Evolutionary conservation across 495 filamentous ascomycete genomes (phyloP).

Genomic region (Staphylotrichum longicolle): DNA sequence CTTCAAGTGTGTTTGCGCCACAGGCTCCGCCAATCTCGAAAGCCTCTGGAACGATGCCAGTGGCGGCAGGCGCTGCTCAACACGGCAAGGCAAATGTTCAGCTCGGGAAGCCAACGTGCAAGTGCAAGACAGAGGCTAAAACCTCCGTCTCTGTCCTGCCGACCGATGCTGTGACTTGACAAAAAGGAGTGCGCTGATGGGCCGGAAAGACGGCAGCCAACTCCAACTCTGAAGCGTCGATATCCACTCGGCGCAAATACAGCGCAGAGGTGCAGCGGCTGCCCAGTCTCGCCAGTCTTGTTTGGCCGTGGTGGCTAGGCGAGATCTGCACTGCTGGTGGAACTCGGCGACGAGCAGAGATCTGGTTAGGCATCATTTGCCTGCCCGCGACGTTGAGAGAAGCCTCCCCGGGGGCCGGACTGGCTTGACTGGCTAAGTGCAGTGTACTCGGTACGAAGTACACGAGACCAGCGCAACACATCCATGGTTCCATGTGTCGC

Average conservation of each 20-base stretch:
- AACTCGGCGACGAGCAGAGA: neutral
- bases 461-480: neutral
- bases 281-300: neutral
- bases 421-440: no score
- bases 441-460: neutral
- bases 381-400: neutral
- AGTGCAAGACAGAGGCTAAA: no score
- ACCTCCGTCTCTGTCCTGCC: neutral
- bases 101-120: no score
- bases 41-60: neutral
- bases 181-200: no score
- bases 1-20: neutral
- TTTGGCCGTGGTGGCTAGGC: neutral
- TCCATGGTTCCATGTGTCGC: neutral
- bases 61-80: no score
- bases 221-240: no score
- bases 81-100: no score
- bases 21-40: neutral
- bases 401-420: no score
- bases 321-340: neutral
- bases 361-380: slow-evolving; percentile 18
- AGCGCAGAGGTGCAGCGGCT: slow-evolving; percentile 10
- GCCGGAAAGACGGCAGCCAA: neutral
- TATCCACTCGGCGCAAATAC: slow-evolving; percentile 1
- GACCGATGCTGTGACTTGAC: slow-evolving; percentile 2